phyloP scores from a whole-genome alignment of 345 rosid species.

The Syzygium grande region DNA sequence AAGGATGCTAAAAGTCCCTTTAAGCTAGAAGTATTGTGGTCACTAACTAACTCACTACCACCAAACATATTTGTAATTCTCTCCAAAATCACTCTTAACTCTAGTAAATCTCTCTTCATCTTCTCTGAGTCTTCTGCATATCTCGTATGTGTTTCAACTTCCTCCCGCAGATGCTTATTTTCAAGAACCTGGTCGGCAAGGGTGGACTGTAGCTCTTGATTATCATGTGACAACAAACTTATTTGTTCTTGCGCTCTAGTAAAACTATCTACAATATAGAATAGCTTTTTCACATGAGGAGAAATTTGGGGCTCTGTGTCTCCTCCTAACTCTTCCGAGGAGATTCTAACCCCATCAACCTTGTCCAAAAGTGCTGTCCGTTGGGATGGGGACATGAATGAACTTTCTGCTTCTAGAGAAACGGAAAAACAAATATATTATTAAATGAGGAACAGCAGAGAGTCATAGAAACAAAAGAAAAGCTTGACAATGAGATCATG shows the following conservation, averaged over 20 bases:
- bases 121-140: conserved; percentile 31
- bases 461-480: neutral
- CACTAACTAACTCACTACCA: conserved; percentile 28
- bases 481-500: neutral
- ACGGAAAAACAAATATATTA: conserved; percentile 1
- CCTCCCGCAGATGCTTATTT: conserved; percentile 51
- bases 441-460: neutral
- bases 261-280: conserved; percentile 43
- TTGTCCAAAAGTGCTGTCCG: conserved; percentile 47
- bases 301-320: conserved; percentile 27
- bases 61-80: conserved; percentile 38
- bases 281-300: conserved; percentile 43
- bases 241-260: conserved; percentile 43
- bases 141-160: conserved; percentile 19
- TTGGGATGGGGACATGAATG: conserved; percentile 40
- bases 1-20: conserved; percentile 35
- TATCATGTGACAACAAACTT: conserved; percentile 32
- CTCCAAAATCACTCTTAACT: conserved; percentile 42
- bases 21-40: conserved; percentile 23
- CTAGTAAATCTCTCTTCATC: conserved; percentile 42
- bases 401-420: conserved; percentile 44
- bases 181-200: conserved; percentile 42
- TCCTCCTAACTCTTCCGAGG: conserved; percentile 23
- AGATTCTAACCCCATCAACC: conserved; percentile 36
- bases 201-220: conserved; percentile 45